phyloP scores from a whole-genome alignment of 2,329 filamentous ascomycete species.

The Chalaropsis ovoidea region DNA sequence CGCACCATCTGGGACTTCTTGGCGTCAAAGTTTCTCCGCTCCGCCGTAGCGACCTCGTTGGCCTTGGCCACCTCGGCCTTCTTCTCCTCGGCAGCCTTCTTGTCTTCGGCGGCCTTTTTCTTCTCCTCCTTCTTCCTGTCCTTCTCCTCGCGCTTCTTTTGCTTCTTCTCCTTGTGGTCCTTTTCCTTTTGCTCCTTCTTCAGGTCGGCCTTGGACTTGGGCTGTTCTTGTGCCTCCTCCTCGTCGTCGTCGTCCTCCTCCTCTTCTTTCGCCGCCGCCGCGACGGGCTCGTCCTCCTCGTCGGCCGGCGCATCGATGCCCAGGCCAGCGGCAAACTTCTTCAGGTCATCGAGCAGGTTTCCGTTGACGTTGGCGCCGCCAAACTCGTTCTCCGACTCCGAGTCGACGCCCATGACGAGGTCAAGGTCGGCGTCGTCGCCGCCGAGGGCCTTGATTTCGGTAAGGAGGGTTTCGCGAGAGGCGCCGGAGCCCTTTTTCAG shows the following conservation, averaged over 20 bases:
- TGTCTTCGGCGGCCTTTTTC: conserved; percentile 22
- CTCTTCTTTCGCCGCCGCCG: not conserved
- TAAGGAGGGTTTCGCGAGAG: conserved; percentile 39
- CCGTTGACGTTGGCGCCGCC: conserved; percentile 28
- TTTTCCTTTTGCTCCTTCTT: conserved; percentile 31
- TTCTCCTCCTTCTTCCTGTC: conserved; percentile 23
- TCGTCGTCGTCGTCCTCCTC: not conserved
- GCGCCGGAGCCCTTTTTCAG: conserved; percentile 15
- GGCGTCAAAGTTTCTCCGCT: conserved; percentile 30
- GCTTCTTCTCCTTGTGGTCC: conserved; percentile 30
- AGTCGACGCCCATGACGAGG: conserved; percentile 46
- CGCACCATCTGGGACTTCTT: conserved; percentile 34
- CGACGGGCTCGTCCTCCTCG: not conserved
- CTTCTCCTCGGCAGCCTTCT: conserved; percentile 29
- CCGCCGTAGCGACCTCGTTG: conserved; percentile 30
- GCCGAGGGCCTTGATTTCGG: conserved; percentile 55
- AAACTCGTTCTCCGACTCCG: conserved; percentile 34
- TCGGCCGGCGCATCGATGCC: conserved; percentile 23
- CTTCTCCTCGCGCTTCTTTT: conserved; percentile 30
- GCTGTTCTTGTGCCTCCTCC: conserved; percentile 29
- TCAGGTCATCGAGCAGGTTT: conserved; percentile 18
- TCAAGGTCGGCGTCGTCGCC: conserved; percentile 56
- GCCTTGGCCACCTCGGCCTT: conserved; percentile 31
- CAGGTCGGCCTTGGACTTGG: conserved; percentile 35
- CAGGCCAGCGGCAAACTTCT: conserved; percentile 23